Evolutionary conservation across 2,329 filamentous ascomycete species (phyloP), one percentile per base, ranked within the genome.

Genomic region (Lecanicillium sp.): DNA sequence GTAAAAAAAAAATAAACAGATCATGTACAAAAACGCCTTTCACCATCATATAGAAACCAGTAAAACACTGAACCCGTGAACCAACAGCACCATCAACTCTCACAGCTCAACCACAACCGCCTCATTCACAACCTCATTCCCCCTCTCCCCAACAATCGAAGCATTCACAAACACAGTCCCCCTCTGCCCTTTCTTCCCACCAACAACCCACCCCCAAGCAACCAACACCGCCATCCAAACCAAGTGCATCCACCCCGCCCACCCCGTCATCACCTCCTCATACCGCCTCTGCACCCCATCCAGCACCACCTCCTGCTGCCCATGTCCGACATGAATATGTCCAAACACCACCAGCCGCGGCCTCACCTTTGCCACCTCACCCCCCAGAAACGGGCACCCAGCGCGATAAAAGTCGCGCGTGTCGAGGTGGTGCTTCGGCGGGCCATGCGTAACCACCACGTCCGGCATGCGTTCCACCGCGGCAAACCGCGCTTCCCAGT

Each of bases 371-470:
- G 7, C 22, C 22, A 52, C 28, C n/a, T 54, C 32, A 17, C 43
- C 42, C 0, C 39, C 44, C 6, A 53, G 42, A 36, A 49, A 46
- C 0, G 48, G 43, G 32, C 51, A 53, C 1, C 52, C 51, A 3
- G 48, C 47, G 6, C 42, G 41, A 27, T 51, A 44, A 12, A 49
- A 52, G 44, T 49, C 48, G 11, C 49, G 46, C 17, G 36, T 28
- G 29, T 56, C 52, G 5, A 47, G 46, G 17, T 54, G 52, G n/a
- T 45, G 46, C 32, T 45, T 44, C 2, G 49, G 49, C 5, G 52
- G 52, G 13, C 50, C 47, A 31, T 54, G 52, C 4, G 46, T 50
- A 29, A 54, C 34, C 7, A 55, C 8, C 17, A 55, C 46, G 22
- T 55, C 47, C 3, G 44, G 48, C 17, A 29, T 41, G 4, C 20